Evolutionary conservation across 495 filamentous ascomycete genomes (phyloP).

Genomic region (Aspergillus funiculosus): DNA sequence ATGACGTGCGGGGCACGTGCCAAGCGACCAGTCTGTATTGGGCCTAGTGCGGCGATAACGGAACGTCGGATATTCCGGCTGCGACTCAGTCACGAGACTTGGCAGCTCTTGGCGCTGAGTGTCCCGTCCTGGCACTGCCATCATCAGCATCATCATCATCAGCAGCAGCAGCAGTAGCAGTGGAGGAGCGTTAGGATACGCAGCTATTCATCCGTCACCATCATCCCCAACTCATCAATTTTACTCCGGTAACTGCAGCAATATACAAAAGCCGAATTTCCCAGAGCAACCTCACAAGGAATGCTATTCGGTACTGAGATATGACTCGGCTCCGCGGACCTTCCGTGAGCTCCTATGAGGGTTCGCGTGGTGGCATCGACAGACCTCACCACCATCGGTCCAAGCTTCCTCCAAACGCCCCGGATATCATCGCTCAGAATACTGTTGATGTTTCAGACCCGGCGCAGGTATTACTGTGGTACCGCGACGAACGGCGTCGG

Average conservation of each 20-base stretch:
- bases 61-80: neutral
- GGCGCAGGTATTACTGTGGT: conserved; percentile 41
- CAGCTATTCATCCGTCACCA: too few species aligned
- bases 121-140: neutral
- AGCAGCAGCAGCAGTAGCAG: neutral
- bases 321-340: conserved; percentile 47
- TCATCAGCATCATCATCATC: neutral
- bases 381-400: conserved; percentile 32
- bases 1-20: conserved; percentile 17
- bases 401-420: conserved; percentile 46
- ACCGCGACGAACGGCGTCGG: conserved; percentile 45
- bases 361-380: conserved; percentile 27
- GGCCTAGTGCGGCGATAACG: neutral
- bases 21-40: neutral
- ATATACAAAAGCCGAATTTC: too few species aligned
- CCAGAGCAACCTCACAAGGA: too few species aligned
- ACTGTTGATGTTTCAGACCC: conserved; percentile 46
- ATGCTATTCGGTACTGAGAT: conserved; percentile 27
- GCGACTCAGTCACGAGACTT: neutral
- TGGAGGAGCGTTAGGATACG: too few species aligned
- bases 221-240: too few species aligned
- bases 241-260: neutral
- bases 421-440: conserved; percentile 41
- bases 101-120: neutral
- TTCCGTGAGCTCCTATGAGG: conserved; percentile 35